Conservation (phyloP, 768 basidiomycete species). For the Leccinellum albellum region DNA sequence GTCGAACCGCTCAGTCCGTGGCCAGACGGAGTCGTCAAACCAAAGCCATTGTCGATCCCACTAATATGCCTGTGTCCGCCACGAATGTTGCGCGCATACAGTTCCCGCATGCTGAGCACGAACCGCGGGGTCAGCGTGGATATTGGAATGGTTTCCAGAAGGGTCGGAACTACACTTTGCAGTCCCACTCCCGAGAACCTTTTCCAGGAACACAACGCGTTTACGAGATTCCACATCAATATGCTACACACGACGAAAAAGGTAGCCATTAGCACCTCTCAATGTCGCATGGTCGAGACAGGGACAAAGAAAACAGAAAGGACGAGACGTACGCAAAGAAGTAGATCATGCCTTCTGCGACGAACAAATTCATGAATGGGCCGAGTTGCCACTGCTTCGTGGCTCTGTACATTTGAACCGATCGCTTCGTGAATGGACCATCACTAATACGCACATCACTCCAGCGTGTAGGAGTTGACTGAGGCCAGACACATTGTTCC, state of each 20-base stretch:
- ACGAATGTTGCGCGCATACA: neutral
- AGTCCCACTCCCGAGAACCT: neutral
- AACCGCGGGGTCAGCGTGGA: neutral
- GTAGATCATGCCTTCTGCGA: neutral
- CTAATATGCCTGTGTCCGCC: neutral
- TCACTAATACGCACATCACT: neutral
- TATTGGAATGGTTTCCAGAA: neutral
- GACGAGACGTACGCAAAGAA: slow-evolving; percentile 5
- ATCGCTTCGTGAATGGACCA: neutral
- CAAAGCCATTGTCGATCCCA: neutral
- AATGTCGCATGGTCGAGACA: neutral
- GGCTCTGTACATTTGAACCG: neutral
- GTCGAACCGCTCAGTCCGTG: neutral
- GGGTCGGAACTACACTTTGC: neutral
- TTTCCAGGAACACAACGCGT: neutral
- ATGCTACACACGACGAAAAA: neutral
- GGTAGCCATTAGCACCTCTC: neutral
- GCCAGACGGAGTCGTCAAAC: neutral
- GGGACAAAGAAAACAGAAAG: neutral
- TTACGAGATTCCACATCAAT: neutral
- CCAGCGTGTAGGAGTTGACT: neutral
- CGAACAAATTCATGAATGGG: neutral
- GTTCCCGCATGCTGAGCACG: neutral
- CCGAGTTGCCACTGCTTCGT: neutral
- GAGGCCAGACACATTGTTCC: neutral